Percentiles rank a stretch among this genome's conserved stretches.
These are phyloP conservation scores for Saturnispora silvae DNA, from an alignment of 805 yeast species.

Conservation along the genomic window DNA sequence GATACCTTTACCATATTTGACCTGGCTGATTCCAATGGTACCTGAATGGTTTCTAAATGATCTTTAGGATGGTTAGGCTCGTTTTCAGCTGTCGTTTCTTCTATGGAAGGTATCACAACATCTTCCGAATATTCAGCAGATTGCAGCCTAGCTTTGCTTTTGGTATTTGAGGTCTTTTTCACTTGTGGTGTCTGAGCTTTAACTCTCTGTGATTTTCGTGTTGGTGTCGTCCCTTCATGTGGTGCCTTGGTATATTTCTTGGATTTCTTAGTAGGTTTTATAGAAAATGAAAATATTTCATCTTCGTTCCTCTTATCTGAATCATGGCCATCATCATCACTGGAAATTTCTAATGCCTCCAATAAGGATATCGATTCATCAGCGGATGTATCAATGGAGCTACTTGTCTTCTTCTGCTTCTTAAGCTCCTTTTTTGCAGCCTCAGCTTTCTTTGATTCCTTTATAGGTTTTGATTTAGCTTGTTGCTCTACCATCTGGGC, in stretches of 20 bases:
- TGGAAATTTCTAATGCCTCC: slow-evolving; percentile 4
- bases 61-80: background rate
- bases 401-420: slow-evolving; percentile 10
- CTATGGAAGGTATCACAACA: too few species aligned
- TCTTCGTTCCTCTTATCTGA: slow-evolving; percentile 4
- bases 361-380: slow-evolving; percentile 3
- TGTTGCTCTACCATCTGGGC: background rate
- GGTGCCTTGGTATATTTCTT: background rate
- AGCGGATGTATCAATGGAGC: background rate
- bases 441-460: slow-evolving; percentile 3
- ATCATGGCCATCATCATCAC: background rate
- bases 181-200: background rate
- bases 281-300: background rate
- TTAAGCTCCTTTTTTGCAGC: too few species aligned
- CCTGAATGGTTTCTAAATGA: slow-evolving; percentile 9
- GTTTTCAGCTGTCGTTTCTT: background rate
- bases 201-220: too few species aligned
- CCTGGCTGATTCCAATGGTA: slow-evolving; percentile 9
- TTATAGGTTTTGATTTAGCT: background rate
- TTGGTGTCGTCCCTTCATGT: too few species aligned
- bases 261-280: background rate
- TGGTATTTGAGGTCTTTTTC: too few species aligned
- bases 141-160: background rate
- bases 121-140: too few species aligned
- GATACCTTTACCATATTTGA: background rate